Conservation (phyloP, 1,139 yeast genomes). For the Nematodospora anomalae region DNA sequence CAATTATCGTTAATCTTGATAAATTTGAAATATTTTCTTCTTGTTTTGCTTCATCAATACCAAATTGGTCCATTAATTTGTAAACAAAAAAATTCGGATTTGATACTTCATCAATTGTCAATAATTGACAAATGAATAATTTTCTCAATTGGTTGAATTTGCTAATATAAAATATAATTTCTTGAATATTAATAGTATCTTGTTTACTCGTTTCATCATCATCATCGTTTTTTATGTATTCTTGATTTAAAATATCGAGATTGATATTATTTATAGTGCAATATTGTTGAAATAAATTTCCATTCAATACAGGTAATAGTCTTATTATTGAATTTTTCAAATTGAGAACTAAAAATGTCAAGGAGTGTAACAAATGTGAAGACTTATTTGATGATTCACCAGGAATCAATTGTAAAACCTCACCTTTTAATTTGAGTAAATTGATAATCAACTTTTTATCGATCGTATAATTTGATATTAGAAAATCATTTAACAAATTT, state of each 20-base stretch:
- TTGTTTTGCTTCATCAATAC: slow-evolving; percentile 11
- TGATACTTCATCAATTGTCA: slow-evolving; percentile 36
- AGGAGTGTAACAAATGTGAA: slow-evolving; percentile 18
- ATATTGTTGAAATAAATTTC: slow-evolving; percentile 42
- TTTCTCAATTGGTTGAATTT: slow-evolving; percentile 41
- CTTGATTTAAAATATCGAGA: slow-evolving; percentile 18
- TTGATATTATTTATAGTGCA: slow-evolving; percentile 39
- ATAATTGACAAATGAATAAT: slow-evolving; percentile 39
- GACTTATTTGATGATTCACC: slow-evolving; percentile 11
- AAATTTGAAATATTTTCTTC: slow-evolving; percentile 4
- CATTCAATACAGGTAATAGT: slow-evolving; percentile 38
- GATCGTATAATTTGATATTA: slow-evolving; percentile 36
- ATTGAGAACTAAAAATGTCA: slow-evolving; percentile 31
- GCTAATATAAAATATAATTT: slow-evolving; percentile 17
- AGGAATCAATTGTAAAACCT: slow-evolving; percentile 14
- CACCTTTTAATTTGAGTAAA: slow-evolving; percentile 32
- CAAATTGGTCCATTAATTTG: slow-evolving; percentile 32
- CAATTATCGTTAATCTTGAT: slow-evolving; percentile 22
- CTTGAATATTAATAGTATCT: slow-evolving; percentile 11
- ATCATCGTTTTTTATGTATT: slow-evolving; percentile 13
- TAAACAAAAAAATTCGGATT: slow-evolving; percentile 33
- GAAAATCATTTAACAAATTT: slow-evolving; percentile 28
- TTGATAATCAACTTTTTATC: slow-evolving; percentile 39
- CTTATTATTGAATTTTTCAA: slow-evolving; percentile 29
- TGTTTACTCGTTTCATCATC: slow-evolving; percentile 6